phyloP scores from a whole-genome alignment of 1,139 yeast species.

The Blastobotrys capitulatus region DNA sequence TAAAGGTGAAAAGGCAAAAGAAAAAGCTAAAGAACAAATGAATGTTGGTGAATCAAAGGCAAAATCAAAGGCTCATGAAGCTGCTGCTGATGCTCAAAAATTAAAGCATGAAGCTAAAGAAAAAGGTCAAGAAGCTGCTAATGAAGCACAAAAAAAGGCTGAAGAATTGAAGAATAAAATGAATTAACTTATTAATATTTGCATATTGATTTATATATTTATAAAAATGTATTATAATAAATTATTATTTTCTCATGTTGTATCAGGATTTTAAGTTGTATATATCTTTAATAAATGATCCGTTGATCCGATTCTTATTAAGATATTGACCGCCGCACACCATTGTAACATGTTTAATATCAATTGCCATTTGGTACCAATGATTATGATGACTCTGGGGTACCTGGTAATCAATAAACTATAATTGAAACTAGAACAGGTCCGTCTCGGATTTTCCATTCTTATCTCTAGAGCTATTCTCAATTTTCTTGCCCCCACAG shows the following conservation, averaged over 20 bases:
- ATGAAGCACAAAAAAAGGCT: background rate
- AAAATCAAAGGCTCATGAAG: slow-evolving; percentile 4
- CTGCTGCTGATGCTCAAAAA: slow-evolving; percentile 4
- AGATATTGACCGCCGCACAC: no score
- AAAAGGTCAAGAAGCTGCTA: background rate
- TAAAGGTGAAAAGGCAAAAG: slow-evolving; percentile 17
- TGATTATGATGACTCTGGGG: no score
- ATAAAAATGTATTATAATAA: no score
- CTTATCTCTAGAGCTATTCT: background rate
- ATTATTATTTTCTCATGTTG: no score
- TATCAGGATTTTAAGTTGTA: no score
- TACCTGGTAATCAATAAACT: no score
- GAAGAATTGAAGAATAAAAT: background rate
- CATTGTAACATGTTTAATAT: no score
- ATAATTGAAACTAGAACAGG: no score
- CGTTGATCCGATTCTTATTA: no score
- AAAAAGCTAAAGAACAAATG: slow-evolving; percentile 12
- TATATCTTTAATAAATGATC: no score
- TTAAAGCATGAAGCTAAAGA: background rate
- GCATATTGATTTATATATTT: no score
- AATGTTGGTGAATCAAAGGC: slow-evolving; percentile 3
- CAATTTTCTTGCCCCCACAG: background rate
- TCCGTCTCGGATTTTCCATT: background rate
- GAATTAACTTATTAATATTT: background rate
- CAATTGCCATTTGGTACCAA: no score